Conservation (phyloP, 768 basidiomycete species). For the Candolleomyces efflorescens region DNA sequence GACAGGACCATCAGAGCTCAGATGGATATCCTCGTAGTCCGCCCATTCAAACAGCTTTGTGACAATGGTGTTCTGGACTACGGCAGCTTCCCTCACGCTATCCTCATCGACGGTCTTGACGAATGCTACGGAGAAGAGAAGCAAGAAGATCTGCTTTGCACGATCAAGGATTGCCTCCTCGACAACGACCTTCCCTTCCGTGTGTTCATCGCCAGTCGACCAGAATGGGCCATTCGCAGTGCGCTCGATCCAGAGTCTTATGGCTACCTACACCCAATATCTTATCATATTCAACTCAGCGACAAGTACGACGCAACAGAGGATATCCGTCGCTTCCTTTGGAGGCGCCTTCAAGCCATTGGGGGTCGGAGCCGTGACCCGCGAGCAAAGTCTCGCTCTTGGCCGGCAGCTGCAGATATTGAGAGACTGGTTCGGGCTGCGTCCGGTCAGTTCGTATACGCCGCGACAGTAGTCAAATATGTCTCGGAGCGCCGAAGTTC, state of each 20-base stretch:
- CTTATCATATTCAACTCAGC: background rate
- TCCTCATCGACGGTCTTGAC: slow-evolving; percentile 2
- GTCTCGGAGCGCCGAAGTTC: background rate
- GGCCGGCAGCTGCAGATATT: background rate
- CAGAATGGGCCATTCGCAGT: background rate
- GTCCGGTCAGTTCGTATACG: slow-evolving; percentile 3
- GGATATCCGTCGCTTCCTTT: background rate
- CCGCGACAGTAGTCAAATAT: slow-evolving; percentile 1
- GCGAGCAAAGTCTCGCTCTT: background rate
- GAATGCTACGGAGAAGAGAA: background rate
- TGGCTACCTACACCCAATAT: background rate
- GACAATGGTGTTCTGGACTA: background rate
- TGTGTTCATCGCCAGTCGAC: background rate
- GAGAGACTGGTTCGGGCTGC: background rate
- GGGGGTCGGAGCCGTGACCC: background rate
- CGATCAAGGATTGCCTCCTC: background rate
- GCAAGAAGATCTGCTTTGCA: background rate
- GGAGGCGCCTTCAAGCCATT: background rate
- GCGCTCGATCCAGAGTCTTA: background rate
- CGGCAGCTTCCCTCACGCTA: background rate
- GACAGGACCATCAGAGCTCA: background rate
- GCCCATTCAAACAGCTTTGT: background rate
- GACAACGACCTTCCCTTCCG: background rate
- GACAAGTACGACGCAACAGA: background rate
- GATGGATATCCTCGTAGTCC: background rate